Conservation (phyloP, 2,329 filamentous ascomycete genomes). For the Kalaharituber pfeilii region DNA sequence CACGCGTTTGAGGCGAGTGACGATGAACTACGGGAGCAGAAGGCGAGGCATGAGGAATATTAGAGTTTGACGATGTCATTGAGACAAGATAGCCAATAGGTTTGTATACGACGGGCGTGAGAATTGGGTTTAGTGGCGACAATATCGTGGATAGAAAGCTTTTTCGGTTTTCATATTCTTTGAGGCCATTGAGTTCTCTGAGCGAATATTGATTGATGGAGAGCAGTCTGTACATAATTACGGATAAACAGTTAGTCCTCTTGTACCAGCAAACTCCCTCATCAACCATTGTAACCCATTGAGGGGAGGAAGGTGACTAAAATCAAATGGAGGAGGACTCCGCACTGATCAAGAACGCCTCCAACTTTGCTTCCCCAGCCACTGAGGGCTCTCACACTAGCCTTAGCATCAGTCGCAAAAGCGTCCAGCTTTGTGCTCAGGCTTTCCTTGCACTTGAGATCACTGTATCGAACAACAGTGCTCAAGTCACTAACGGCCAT, state of each 20-base stretch:
- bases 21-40: slow-evolving; percentile 46
- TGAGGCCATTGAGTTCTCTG: slow-evolving; percentile 15
- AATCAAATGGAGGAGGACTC: slow-evolving; percentile 4
- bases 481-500: slow-evolving; percentile 56
- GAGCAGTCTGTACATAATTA: slow-evolving; percentile 12
- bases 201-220: slow-evolving; percentile 20
- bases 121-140: slow-evolving; percentile 46
- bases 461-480: slow-evolving; percentile 52
- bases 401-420: slow-evolving; percentile 14
- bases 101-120: slow-evolving; percentile 41
- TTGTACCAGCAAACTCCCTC: background rate
- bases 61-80: slow-evolving; percentile 22
- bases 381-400: slow-evolving; percentile 10
- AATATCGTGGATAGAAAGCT: slow-evolving; percentile 46
- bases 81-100: slow-evolving; percentile 33
- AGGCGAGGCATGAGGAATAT: slow-evolving; percentile 33
- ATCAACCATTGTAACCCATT: slow-evolving; percentile 1
- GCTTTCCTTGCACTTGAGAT: slow-evolving; percentile 38
- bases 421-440: slow-evolving; percentile 12
- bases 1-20: slow-evolving; percentile 48
- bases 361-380: slow-evolving; percentile 46
- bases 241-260: background rate
- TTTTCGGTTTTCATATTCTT: background rate
- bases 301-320: background rate
- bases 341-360: slow-evolving; percentile 52